Evolutionary conservation across 2,329 filamentous ascomycete species (phyloP).

Genomic region (Fusarium sp.): DNA sequence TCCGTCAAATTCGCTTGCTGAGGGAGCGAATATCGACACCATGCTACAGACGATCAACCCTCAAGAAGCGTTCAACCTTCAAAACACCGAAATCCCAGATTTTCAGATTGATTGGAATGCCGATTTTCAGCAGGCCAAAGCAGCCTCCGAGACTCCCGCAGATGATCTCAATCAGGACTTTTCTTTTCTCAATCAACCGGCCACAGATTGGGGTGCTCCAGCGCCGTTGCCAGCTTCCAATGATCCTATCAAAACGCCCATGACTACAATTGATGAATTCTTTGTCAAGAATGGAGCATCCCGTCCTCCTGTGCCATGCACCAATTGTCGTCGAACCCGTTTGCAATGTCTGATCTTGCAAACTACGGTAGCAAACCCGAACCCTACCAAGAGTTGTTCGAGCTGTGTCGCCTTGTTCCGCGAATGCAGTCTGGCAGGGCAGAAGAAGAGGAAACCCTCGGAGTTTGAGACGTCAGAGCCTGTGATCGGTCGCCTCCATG

Average conservation of each 20-base stretch:
- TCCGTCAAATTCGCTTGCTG: conserved; percentile 14
- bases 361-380: conserved; percentile 58
- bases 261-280: conserved; percentile 49
- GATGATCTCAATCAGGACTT: conserved; percentile 18
- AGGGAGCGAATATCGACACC: neutral
- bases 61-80: neutral
- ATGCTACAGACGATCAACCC: conserved; percentile 12
- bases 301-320: conserved; percentile 54
- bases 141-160: neutral
- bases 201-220: conserved; percentile 16
- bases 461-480: conserved; percentile 58
- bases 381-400: conserved; percentile 58
- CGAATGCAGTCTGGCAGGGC: conserved; percentile 59
- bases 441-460: conserved; percentile 55
- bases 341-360: conserved; percentile 60
- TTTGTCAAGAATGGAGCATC: conserved; percentile 54
- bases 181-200: conserved; percentile 34
- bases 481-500: conserved; percentile 60
- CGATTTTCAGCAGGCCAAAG: conserved; percentile 30
- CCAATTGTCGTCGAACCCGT: conserved; percentile 54
- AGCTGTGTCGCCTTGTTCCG: conserved; percentile 61
- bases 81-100: neutral
- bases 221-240: neutral
- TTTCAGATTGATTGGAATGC: conserved; percentile 34
- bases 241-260: neutral